Base-by-base conservation (phyloP, 805 yeast species). In the Yarrowia hollandica region DNA sequence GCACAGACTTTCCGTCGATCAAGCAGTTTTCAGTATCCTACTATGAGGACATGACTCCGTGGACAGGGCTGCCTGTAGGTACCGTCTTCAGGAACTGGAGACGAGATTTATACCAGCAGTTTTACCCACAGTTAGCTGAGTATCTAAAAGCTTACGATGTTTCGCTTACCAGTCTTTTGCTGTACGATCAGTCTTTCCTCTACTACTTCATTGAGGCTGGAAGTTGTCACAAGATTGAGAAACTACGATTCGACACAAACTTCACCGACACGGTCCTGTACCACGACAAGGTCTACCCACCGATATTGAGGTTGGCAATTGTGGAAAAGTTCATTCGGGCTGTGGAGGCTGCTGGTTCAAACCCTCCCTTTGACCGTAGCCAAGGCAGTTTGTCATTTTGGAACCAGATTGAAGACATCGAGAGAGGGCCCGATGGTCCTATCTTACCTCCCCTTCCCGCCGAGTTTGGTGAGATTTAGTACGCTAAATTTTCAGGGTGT, bases 371-470 rank as follows among this genome's bases (percentile, higher is more conserved):
- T 19, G 35, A 44, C 16, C 34, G 52, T 2, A 21, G 18, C 1
- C 35, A 44, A 9, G 52, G 52, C 14, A 44, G 52, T 4, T 30
- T 44, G 18, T 44, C 52, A 15, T 44, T 44, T 11, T 44, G 52
- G 52, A 44, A 44, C 19, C 52, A 44, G 35, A 44, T 44, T 4
- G 52, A 44, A 21, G 52, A 44, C 18, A n/a, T 44, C n/a, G 35
- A 18, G 11, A 14, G 19, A 14, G 52, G 52, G 9, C 52, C 52
- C 7, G 25, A 44, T n/a, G 52, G 52, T 1, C 35, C 35, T 4
- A 5, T 44, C 14, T 6, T 44, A 7, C 52, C 52, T 4, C 35
- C 34, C 2, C 25, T 44, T 28, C 52, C 52, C 1, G 52, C 18
- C 2, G 35, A 44, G 9, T 44, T 44, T 28, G 35, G 15, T 0